phyloP scores from a whole-genome alignment of 495 filamentous ascomycete genomes.

The Penicillium diatomitis region DNA sequence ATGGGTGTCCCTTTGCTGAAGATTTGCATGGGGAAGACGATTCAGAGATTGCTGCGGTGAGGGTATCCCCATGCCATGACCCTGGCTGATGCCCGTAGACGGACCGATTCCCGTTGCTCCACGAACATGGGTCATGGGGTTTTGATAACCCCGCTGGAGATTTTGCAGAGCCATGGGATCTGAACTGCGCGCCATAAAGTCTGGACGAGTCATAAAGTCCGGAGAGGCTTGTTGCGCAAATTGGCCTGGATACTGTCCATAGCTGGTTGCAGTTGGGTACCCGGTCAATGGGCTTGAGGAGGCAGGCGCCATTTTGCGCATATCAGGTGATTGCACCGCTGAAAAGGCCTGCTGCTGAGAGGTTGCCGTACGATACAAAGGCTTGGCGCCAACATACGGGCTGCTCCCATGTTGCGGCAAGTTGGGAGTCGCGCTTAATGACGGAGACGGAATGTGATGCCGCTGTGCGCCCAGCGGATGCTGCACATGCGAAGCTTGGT shows the following conservation, averaged over 20 bases:
- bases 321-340: constrained; percentile 25
- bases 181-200: constrained; percentile 24
- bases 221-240: constrained; percentile 27
- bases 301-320: constrained; percentile 31
- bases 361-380: constrained; percentile 19
- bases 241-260: constrained; percentile 24
- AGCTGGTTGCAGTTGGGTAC: constrained; percentile 23
- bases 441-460: constrained; percentile 25
- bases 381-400: constrained; percentile 18
- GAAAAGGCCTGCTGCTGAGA: constrained; percentile 25
- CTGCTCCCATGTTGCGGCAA: constrained; percentile 23
- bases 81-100: constrained; percentile 21
- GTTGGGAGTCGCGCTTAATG: constrained; percentile 18
- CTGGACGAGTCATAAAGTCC: constrained; percentile 22
- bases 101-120: constrained; percentile 22
- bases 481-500: constrained; percentile 12
- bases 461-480: constrained; percentile 14
- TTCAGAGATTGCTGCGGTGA: constrained; percentile 34
- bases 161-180: constrained; percentile 28
- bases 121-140: constrained; percentile 27
- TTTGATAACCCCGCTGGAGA: constrained; percentile 24
- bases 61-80: constrained; percentile 22
- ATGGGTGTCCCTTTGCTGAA: constrained; percentile 26
- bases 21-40: constrained; percentile 19
- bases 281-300: constrained; percentile 26